A percentile compares a stretch with the other conserved stretches of the same genome.
These are phyloP conservation scores for Boletus eberwhitei DNA, from an alignment of 768 basidiomycete genomes.

Conservation along the genomic window DNA sequence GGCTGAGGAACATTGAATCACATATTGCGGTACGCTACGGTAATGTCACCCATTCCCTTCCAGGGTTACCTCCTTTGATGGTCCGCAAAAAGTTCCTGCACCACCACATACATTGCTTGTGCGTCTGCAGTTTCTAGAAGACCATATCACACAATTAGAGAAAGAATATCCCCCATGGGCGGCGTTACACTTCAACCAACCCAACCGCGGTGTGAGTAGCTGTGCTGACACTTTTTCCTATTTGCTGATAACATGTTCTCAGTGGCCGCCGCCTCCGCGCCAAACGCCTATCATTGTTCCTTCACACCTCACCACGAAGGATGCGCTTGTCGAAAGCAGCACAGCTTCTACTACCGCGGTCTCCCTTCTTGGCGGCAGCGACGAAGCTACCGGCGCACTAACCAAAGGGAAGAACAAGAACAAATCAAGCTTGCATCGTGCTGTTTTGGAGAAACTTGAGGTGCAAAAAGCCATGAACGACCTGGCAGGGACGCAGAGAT, in stretches of 20 bases:
- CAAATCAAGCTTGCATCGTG: conserved; percentile 66
- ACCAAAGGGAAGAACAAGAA: conserved; percentile 37
- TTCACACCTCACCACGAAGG: conserved; percentile 49
- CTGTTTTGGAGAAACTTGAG: conserved; percentile 72
- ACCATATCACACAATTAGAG: conserved; percentile 72
- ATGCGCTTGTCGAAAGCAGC: conserved; percentile 14
- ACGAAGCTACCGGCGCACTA: conserved; percentile 8
- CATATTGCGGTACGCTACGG: conserved; percentile 77
- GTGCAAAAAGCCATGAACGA: conserved; percentile 70
- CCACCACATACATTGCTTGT: conserved; percentile 61
- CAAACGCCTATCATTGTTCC: conserved; percentile 77
- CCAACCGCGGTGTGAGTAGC: conserved; percentile 66
- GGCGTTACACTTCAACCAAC: conserved; percentile 85
- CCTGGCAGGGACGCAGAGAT: conserved; percentile 28
- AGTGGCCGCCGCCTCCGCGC: conserved; percentile 87
- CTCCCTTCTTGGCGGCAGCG: conserved; percentile 7
- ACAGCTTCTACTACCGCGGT: conserved; percentile 3
- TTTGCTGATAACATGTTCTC: background rate
- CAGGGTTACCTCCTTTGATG: conserved; percentile 1
- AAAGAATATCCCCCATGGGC: conserved; percentile 87
- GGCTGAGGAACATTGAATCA: conserved; percentile 62
- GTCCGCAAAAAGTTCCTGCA: conserved; percentile 54
- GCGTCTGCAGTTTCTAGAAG: conserved; percentile 69
- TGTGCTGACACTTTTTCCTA: background rate
- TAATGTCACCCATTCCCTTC: conserved; percentile 28